A percentile compares a stretch with the other conserved stretches of the same genome.
phyloP scores from a whole-genome alignment of 345 rosid species.

The Luvunga scandens region DNA sequence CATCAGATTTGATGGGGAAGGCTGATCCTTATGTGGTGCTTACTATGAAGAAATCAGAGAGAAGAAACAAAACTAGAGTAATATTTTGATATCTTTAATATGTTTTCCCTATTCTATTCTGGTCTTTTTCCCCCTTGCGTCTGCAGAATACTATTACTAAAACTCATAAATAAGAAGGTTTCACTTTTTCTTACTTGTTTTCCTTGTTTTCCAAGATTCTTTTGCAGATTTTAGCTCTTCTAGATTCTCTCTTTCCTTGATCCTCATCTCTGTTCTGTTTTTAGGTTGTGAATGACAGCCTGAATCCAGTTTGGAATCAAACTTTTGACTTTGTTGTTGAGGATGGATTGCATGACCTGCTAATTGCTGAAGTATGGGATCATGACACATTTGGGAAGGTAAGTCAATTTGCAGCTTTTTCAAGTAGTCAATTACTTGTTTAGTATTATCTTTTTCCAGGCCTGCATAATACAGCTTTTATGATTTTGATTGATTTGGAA shows the following conservation, averaged over 20 bases:
- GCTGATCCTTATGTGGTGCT: constrained; percentile 91
- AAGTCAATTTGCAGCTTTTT: constrained; percentile 13
- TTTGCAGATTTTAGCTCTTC: not conserved
- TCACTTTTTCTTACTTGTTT: not conserved
- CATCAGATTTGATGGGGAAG: constrained; percentile 84
- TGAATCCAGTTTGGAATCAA: constrained; percentile 98
- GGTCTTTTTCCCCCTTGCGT: not conserved
- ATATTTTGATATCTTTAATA: constrained; percentile 17
- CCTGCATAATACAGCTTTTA: not conserved
- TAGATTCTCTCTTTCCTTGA: not conserved
- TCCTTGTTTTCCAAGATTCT: not conserved
- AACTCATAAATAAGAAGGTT: not conserved
- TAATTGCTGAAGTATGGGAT: constrained; percentile 86
- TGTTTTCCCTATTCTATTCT: not conserved
- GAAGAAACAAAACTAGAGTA: constrained; percentile 78
- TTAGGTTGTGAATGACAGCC: constrained; percentile 84
- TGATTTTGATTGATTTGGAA: not conserved
- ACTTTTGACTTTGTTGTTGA: constrained; percentile 97
- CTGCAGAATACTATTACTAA: not conserved
- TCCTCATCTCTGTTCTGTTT: constrained; percentile 10
- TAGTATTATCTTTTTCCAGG: not conserved
- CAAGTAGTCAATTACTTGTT: not conserved
- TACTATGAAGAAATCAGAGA: constrained; percentile 82
- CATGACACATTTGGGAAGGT: constrained; percentile 99
- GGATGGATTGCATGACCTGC: constrained; percentile 97